phyloP scores from a whole-genome alignment of 225 moss, liverwort and hornwort species.

The Rhytidiadelphus loreus region DNA sequence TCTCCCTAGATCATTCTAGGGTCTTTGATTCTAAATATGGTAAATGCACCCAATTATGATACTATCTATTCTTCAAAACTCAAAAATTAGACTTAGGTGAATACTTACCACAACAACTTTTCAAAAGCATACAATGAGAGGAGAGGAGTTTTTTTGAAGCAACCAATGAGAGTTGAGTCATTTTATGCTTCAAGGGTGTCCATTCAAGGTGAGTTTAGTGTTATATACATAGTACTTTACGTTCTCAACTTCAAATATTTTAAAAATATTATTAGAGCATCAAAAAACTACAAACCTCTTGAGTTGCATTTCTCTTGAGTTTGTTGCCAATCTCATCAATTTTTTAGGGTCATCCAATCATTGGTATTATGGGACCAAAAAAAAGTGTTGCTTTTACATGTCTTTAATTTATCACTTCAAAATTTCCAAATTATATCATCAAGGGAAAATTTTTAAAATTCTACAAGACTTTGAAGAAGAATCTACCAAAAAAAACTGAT shows the following conservation, averaged over 20 bases:
- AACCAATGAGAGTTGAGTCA: not conserved
- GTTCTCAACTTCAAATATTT: not conserved
- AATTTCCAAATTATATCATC: too few relatives aligned
- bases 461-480: too few relatives aligned
- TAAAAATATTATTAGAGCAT: too few relatives aligned
- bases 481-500: not conserved
- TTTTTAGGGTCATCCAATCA: not conserved
- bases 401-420: not conserved
- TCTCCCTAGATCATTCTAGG: accelerated
- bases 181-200: not conserved
- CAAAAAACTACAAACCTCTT: not conserved
- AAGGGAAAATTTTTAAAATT: accelerated
- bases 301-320: too few relatives aligned
- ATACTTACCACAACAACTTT: not conserved
- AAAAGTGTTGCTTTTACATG: not conserved
- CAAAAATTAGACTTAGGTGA: not conserved
- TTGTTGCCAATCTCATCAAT: not conserved
- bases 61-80: not conserved
- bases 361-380: accelerated
- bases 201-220: not conserved
- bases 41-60: not conserved
- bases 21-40: not conserved
- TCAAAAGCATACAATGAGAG: not conserved
- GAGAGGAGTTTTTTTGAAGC: not conserved
- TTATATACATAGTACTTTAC: not conserved